A percentile compares a stretch with the other conserved stretches of the same genome.
Conservation (phyloP, 345 rosid species). For the Abelmoschus esculentus region DNA sequence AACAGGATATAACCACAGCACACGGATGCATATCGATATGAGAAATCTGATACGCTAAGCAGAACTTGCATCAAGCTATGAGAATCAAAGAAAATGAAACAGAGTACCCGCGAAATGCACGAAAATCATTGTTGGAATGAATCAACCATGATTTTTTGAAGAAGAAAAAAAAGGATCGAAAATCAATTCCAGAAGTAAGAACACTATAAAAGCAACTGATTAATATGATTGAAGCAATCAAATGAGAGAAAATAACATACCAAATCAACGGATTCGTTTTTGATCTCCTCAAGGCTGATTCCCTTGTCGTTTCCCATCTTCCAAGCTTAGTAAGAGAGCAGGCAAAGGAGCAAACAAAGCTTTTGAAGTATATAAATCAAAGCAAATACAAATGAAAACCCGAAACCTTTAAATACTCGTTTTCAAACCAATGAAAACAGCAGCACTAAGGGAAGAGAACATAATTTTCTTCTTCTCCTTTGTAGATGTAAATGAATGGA, state of each 20-base stretch:
- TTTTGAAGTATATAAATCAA: neutral
- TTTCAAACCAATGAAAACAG: neutral
- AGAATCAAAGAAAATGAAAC: no score
- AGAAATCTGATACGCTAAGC: no score
- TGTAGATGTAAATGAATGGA: neutral
- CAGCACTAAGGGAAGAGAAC: neutral
- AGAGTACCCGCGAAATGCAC: no score
- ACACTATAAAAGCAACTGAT: neutral
- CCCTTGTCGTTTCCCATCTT: constrained; percentile 21
- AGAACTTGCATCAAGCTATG: no score
- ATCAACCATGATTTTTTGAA: neutral
- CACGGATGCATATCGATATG: neutral
- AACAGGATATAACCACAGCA: neutral
- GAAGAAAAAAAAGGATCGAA: neutral
- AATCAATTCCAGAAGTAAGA: neutral
- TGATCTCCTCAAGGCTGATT: constrained; percentile 35
- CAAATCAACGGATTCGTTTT: constrained; percentile 44
- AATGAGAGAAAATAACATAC: constrained; percentile 10
- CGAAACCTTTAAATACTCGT: neutral
- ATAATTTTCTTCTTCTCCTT: neutral
- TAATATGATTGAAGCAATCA: neutral
- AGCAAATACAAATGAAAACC: neutral
- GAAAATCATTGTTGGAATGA: neutral
- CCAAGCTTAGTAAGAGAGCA: neutral
- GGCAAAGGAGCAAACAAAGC: neutral